These are phyloP conservation scores for Exserohilum rostratum DNA, from an alignment of 2,329 filamentous ascomycete genomes.

Conservation along the genomic window DNA sequence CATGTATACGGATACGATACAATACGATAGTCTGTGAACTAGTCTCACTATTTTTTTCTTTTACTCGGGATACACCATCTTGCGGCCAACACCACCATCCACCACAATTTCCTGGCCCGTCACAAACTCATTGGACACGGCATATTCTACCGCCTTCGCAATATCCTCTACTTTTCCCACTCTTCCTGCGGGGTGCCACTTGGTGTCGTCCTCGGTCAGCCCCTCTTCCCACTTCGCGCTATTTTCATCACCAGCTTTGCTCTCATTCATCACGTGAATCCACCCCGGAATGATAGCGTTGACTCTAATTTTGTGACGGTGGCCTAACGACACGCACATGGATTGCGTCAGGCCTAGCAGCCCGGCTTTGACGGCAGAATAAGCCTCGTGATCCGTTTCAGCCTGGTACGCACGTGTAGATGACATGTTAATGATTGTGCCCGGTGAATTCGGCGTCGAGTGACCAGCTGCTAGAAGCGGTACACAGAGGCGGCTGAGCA, in stretches of 20 bases:
- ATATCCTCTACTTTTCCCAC: slow-evolving; percentile 59
- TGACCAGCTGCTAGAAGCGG: slow-evolving; percentile 32
- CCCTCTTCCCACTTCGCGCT: slow-evolving; percentile 55
- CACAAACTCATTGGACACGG: slow-evolving; percentile 49
- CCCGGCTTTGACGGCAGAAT: slow-evolving; percentile 59
- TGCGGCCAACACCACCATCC: slow-evolving; percentile 55
- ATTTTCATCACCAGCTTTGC: slow-evolving; percentile 50
- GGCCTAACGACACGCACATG: slow-evolving; percentile 55
- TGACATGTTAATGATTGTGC: slow-evolving; percentile 55
- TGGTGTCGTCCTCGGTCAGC: slow-evolving; percentile 52
- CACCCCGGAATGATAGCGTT: slow-evolving; percentile 60
- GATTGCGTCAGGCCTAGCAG: slow-evolving; percentile 58
- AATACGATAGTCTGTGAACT: too few relatives aligned
- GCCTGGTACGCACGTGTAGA: slow-evolving; percentile 58
- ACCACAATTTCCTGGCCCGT: slow-evolving; percentile 55
- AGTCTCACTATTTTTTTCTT: too few relatives aligned
- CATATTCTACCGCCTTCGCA: slow-evolving; percentile 49
- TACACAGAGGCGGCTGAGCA: slow-evolving; percentile 41
- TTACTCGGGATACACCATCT: slow-evolving; percentile 52
- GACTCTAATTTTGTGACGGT: slow-evolving; percentile 53
- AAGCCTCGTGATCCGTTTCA: slow-evolving; percentile 58
- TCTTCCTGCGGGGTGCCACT: slow-evolving; percentile 58
- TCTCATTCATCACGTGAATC: slow-evolving; percentile 58
- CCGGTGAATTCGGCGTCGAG: slow-evolving; percentile 28
- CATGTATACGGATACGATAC: too few relatives aligned